Evolutionary conservation across 306 rosid species (phyloP).

Genomic region (Medicago truncatula): MtrunA17r5.0-ANR NC_053044.1:40182501-40183000

Average conservation of each 20-base stretch:
- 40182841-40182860: slow-evolving; percentile 73
- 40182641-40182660: slow-evolving; percentile 62
- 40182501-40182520: slow-evolving; percentile 2
- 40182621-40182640: slow-evolving; percentile 59
- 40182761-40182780: slow-evolving; percentile 62
- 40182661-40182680: slow-evolving; percentile 43
- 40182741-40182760: neutral
- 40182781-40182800: slow-evolving; percentile 57
- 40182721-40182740: no score
- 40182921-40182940: neutral
- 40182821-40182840: slow-evolving; percentile 81
- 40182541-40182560: no score
- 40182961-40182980: neutral
- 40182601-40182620: slow-evolving; percentile 45
- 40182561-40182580: neutral
- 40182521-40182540: neutral
- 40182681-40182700: neutral
- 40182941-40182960: neutral
- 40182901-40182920: slow-evolving; percentile 69
- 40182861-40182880: slow-evolving; percentile 50
- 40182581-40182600: no score
- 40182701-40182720: no score
- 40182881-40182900: slow-evolving; percentile 65
- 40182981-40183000: slow-evolving; percentile 43
- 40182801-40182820: slow-evolving; percentile 60